These are phyloP conservation scores for Jacaranda mimosifolia DNA, from an alignment of 257 asterid genomes.

Conservation along the genomic window DNA sequence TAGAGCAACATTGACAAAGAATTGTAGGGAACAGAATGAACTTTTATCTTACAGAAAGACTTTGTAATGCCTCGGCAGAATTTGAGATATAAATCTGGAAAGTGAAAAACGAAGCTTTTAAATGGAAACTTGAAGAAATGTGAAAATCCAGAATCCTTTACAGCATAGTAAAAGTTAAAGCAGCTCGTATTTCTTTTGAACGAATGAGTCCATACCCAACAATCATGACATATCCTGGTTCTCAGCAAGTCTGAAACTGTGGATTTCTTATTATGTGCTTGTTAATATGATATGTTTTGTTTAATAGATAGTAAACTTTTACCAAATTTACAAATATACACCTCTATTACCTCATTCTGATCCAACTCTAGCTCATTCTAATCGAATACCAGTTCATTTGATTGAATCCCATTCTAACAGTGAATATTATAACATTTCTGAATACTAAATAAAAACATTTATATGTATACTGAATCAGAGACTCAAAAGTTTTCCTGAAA, in stretches of 20 bases:
- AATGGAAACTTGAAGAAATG: constrained; percentile 19
- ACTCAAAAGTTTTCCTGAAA: not conserved
- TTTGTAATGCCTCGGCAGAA: constrained; percentile 66
- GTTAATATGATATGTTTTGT: constrained; percentile 10
- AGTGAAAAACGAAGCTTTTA: constrained; percentile 34
- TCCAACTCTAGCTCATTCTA: not conserved
- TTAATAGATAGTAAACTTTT: not conserved
- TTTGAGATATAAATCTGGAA: constrained; percentile 64
- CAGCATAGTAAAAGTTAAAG: constrained; percentile 7
- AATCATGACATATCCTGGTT: constrained; percentile 12
- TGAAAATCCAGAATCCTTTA: not conserved
- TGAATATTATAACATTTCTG: constrained; percentile 3
- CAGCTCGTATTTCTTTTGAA: constrained; percentile 17
- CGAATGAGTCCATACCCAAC: not conserved
- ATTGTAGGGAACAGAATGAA: constrained; percentile 7
- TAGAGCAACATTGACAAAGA: constrained; percentile 26
- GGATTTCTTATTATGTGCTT: constrained; percentile 12
- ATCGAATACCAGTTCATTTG: not conserved
- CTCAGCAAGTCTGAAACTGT: constrained; percentile 15
- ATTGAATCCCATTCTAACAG: not conserved
- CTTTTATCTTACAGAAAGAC: constrained; percentile 67
- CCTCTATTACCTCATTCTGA: constrained; percentile 6
- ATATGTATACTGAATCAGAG: constrained; percentile 2
- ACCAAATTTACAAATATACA: not conserved
- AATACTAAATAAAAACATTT: not conserved